Conservation (phyloP, 1,284 basidiomycete genomes). For the Moniliella sp. region DNA sequence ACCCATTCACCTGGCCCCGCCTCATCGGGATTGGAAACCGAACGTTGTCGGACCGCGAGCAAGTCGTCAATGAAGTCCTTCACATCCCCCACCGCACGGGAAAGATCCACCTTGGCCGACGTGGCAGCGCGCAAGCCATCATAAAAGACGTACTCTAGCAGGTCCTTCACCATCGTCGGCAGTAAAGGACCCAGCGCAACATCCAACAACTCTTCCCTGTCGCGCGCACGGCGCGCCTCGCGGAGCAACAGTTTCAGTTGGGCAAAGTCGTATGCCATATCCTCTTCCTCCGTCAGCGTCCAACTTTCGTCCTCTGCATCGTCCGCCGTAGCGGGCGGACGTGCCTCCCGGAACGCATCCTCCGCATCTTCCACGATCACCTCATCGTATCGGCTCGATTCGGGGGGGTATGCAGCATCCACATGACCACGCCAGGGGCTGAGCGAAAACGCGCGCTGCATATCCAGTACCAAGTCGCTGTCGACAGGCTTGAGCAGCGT, state of each 20-base stretch:
- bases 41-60: slow-evolving; percentile 15
- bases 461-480: slow-evolving; percentile 11
- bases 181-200: slow-evolving; percentile 19
- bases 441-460: slow-evolving; percentile 20
- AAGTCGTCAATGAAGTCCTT: slow-evolving; percentile 26
- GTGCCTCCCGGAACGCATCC: not conserved
- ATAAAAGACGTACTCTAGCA: slow-evolving; percentile 22
- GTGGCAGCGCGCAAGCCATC: slow-evolving; percentile 12
- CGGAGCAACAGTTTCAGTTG: slow-evolving; percentile 24
- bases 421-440: slow-evolving; percentile 21
- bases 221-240: slow-evolving; percentile 21
- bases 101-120: slow-evolving; percentile 13
- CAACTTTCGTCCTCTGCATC: slow-evolving; percentile 11
- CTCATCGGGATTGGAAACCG: slow-evolving; percentile 11
- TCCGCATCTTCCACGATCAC: too few species aligned
- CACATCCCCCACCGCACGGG: slow-evolving; percentile 21
- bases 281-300: slow-evolving; percentile 14
- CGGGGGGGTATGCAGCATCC: slow-evolving; percentile 19
- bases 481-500: not conserved
- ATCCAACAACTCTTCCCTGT: slow-evolving; percentile 20
- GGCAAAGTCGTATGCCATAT: slow-evolving; percentile 24
- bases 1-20: slow-evolving; percentile 19
- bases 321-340: too few species aligned
- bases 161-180: slow-evolving; percentile 24
- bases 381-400: slow-evolving; percentile 7